Evolutionary conservation across 2,329 filamentous ascomycete species (phyloP).

Genomic region (Ambrosiella cleistominuta): DNA sequence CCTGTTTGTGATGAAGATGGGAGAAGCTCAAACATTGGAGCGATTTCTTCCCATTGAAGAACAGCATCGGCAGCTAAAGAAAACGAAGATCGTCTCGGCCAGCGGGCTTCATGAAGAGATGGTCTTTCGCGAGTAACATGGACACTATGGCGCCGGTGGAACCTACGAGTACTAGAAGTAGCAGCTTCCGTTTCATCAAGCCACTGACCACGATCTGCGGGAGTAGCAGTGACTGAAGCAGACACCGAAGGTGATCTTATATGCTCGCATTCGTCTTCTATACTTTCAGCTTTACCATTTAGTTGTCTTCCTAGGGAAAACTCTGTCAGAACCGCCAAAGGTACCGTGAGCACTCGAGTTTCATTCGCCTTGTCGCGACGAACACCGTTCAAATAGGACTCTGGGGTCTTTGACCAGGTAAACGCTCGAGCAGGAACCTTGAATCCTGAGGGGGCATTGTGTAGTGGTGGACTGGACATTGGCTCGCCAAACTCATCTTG

Average conservation of each 20-base stretch:
- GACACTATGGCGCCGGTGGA: slow-evolving; percentile 47
- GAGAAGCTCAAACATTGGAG: slow-evolving; percentile 22
- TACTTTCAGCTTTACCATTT: neutral
- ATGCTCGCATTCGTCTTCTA: slow-evolving; percentile 2
- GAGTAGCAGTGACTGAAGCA: neutral
- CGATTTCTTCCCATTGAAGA: slow-evolving; percentile 44
- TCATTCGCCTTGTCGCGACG: slow-evolving; percentile 5
- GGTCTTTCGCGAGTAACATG: slow-evolving; percentile 18
- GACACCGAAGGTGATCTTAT: neutral
- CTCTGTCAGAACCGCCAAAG: neutral
- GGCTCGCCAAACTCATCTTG: slow-evolving; percentile 34
- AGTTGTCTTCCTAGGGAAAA: neutral
- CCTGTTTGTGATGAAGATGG: slow-evolving; percentile 5
- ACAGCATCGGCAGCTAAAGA: slow-evolving; percentile 60
- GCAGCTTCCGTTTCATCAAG: slow-evolving; percentile 2
- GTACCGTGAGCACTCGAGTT: neutral
- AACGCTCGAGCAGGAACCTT: slow-evolving; percentile 27
- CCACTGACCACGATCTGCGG: slow-evolving; percentile 1
- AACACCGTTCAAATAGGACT: slow-evolving; percentile 31
- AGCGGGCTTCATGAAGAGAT: slow-evolving; percentile 38
- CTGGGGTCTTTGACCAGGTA: slow-evolving; percentile 46
- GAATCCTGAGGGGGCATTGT: slow-evolving; percentile 1
- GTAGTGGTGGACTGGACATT: slow-evolving; percentile 13
- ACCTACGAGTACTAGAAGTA: slow-evolving; percentile 5
- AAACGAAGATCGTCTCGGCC: slow-evolving; percentile 59